A percentile compares a stretch with the other conserved stretches of the same genome.
Conservation (phyloP, 257 asterid genomes). For the Dorcoceras hygrometricum region DNA sequence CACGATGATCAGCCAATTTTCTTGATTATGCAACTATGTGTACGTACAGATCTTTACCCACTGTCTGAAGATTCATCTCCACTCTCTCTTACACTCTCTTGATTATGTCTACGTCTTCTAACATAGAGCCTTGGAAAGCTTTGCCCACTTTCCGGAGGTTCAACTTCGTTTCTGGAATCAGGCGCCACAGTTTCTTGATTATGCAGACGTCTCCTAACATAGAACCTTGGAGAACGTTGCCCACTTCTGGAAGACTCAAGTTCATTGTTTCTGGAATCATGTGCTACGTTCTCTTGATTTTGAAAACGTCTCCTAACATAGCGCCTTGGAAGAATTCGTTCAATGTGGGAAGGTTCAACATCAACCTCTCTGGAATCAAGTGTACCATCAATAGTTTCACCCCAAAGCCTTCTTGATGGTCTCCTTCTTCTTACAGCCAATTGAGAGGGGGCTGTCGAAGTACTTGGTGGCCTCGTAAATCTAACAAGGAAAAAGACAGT, state of each 20-base stretch:
- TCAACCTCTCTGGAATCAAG: slow-evolving; percentile 37
- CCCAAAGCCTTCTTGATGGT: slow-evolving; percentile 64
- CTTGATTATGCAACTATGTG: neutral
- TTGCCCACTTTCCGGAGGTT: slow-evolving; percentile 7
- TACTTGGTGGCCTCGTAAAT: slow-evolving; percentile 52
- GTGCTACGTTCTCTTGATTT: neutral
- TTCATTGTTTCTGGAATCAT: neutral
- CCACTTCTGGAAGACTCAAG: neutral
- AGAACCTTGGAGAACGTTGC: neutral
- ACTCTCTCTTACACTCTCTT: slow-evolving; percentile 1
- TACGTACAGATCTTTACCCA: slow-evolving; percentile 11
- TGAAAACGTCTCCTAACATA: slow-evolving; percentile 20
- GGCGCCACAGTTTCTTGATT: neutral
- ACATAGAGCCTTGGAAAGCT: slow-evolving; percentile 8
- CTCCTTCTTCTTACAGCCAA: slow-evolving; percentile 47
- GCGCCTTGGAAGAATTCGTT: slow-evolving; percentile 24
- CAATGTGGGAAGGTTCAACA: slow-evolving; percentile 35
- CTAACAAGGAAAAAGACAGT: slow-evolving; percentile 69
- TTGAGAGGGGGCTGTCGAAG: slow-evolving; percentile 47
- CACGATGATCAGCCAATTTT: neutral
- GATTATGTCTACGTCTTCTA: neutral
- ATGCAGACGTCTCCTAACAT: slow-evolving; percentile 5
- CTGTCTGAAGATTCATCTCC: slow-evolving; percentile 19
- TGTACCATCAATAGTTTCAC: slow-evolving; percentile 56
- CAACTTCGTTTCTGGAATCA: slow-evolving; percentile 10